Evolutionary conservation across 345 rosid genomes (phyloP), one percentile per base, ranked within the genome.

Genomic region (Lepidium africanum): DNA sequence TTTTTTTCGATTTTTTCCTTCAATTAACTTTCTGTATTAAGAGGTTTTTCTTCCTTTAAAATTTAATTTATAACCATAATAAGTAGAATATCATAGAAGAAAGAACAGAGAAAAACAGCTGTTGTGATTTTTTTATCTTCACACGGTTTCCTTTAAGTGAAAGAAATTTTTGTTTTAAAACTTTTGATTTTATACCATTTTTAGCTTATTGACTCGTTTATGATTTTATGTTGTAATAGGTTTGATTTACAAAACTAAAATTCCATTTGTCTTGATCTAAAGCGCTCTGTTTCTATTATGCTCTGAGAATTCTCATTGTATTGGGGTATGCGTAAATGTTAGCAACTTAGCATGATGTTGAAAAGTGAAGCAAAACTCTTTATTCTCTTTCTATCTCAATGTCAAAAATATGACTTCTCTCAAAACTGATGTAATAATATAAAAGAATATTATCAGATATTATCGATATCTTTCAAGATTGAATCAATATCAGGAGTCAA

Each of bases 401-500:
- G 64, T 71, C 57, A 60, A 52, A 45, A 63, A 15, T 54, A 25
- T 11, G 50, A 33, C n/a, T 45, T 63, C 16, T 65, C 36, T 63
- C 67, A 73, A 66, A 73, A 73, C 8, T 65, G 54, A 13, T 37
- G 33, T 15, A 3, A 38, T 1, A 21, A 38, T 30, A 1, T 30
- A 3, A 53, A 42, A 65, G 33, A 1, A 49, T 52, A 61, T 80
- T 47, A 65, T 80, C 56, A 81, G 5, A 69, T 48, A 66, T 81
- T 62, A 45, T 63, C 56, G 67, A 82, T 67, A 51, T 78, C 69
- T 33, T 79, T 72, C 38, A 89, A 53, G 74, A 86, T 35, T 3
- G 85, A 84, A 73, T 85, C 84, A 12, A 90, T 67, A 60, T 86
- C 92, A 25, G 92, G 98, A 19, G 87, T 83, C 41, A 90, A 55